A percentile compares a stretch with the other conserved stretches of the same genome.
Conservation (phyloP, 2,329 filamentous ascomycete species). For the Arthrinium phaeospermum region DNA sequence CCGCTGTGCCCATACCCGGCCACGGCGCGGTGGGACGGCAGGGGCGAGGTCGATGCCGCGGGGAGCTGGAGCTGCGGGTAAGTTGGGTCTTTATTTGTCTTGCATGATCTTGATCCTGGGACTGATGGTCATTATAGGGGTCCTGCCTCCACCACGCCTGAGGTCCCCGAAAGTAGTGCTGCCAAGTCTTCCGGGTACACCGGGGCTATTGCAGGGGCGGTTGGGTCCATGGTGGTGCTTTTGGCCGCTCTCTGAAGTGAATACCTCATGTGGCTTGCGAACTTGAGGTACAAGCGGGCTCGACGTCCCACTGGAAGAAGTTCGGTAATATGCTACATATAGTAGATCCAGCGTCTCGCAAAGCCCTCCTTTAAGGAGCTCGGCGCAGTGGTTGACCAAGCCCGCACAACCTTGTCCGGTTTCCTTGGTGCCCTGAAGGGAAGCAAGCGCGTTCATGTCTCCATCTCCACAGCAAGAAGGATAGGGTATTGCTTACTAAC, state of each 20-base stretch:
- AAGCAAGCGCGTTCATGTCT: not conserved
- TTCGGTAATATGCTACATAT: not conserved
- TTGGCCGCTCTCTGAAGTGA: not conserved
- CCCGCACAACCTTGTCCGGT: not conserved
- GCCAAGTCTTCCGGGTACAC: not conserved
- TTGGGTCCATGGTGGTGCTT: not conserved
- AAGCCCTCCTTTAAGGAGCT: not conserved
- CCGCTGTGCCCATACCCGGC: conserved; percentile 51
- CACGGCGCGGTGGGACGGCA: conserved; percentile 42
- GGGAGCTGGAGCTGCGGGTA: conserved; percentile 43
- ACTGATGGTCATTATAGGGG: not conserved
- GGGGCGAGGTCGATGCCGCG: conserved; percentile 40
- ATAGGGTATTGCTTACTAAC: not conserved
- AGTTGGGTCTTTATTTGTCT: not conserved
- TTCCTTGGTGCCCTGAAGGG: not conserved
- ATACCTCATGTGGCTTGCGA: not conserved
- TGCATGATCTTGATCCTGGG: not conserved
- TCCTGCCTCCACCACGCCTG: not conserved
- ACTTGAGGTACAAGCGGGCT: not conserved
- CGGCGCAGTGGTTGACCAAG: not conserved
- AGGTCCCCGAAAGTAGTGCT: not conserved
- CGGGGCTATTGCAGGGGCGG: not conserved
- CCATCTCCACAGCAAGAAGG: not conserved
- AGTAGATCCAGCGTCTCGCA: not conserved
- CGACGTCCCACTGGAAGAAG: not conserved